Conservation (phyloP, 352 stramenopile species). For the Phytopythium aichiense region DNA sequence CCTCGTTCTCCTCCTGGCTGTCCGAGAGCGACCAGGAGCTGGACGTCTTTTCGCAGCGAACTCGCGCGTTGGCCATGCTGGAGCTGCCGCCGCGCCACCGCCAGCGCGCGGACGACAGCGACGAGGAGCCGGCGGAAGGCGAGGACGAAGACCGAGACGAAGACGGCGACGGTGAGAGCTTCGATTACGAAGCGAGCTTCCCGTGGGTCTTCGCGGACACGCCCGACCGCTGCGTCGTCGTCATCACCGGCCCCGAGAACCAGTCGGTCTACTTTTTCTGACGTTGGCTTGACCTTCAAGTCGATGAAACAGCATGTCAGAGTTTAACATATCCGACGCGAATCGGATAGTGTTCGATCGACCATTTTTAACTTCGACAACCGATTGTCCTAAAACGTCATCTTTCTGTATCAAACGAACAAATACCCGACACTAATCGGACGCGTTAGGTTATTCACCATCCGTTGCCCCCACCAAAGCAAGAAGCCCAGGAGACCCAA, state of each 20-base stretch:
- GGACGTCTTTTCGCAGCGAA: background rate
- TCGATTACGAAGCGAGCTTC: constrained; percentile 4
- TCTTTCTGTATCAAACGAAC: background rate
- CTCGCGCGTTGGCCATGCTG: background rate
- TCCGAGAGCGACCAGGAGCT: constrained; percentile 2
- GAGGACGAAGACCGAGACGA: background rate
- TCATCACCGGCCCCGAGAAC: background rate
- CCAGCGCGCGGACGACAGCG: background rate
- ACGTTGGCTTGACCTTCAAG: too few species aligned
- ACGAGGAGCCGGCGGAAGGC: background rate
- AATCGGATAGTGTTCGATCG: too few species aligned
- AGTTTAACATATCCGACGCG: too few species aligned
- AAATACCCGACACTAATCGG: background rate
- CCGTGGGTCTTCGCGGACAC: constrained; percentile 4
- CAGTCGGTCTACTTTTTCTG: constrained; percentile 8
- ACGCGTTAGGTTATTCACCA: background rate
- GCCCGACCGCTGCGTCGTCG: constrained; percentile 1
- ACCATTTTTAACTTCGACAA: too few species aligned
- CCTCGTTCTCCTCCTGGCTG: constrained; percentile 1
- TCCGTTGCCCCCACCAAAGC: too few species aligned
- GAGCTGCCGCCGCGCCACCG: background rate
- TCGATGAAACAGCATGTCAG: too few species aligned
- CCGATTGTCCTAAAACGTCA: too few species aligned
- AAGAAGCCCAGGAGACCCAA: background rate
- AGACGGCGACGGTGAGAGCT: background rate